These are phyloP conservation scores for Mycena polygramma DNA, from an alignment of 768 basidiomycete species.

Conservation along the genomic window DNA sequence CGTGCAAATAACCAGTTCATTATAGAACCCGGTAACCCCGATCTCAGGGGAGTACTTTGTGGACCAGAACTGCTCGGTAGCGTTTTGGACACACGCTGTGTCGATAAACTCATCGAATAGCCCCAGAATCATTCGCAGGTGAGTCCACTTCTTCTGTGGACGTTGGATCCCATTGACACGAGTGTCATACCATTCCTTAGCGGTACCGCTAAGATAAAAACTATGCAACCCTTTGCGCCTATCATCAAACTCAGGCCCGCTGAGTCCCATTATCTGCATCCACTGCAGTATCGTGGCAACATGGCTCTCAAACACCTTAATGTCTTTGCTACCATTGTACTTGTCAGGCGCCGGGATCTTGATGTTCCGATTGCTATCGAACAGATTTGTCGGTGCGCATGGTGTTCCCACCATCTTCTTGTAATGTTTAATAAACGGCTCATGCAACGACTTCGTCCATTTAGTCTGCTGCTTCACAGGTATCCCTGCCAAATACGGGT, in stretches of 20 bases:
- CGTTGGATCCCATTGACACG: not conserved
- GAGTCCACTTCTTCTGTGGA: conserved; percentile 12
- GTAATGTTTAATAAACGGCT: too few relatives aligned
- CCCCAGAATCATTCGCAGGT: conserved; percentile 7
- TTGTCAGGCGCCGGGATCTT: not conserved
- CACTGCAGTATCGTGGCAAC: not conserved
- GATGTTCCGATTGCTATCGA: not conserved
- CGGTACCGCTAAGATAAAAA: conserved; percentile 6
- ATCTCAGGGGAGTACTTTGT: not conserved
- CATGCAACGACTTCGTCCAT: too few relatives aligned
- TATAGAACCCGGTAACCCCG: conserved; percentile 7
- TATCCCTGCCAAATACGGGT: too few relatives aligned
- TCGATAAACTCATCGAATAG: conserved; percentile 20
- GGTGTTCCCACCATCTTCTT: too few relatives aligned
- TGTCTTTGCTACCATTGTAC: not conserved
- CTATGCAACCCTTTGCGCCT: not conserved
- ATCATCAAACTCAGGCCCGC: not conserved
- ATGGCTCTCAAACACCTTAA: conserved; percentile 13
- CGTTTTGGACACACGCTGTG: not conserved
- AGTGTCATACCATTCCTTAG: conserved; percentile 14
- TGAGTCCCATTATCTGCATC: not conserved
- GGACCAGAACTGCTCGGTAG: not conserved
- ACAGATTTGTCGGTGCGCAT: too few relatives aligned
- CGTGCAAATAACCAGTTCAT: not conserved
- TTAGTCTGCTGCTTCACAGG: too few relatives aligned